These are phyloP conservation scores for Microsporum audouinii DNA, from an alignment of 2,329 filamentous ascomycete genomes.

Conservation along the genomic window DNA sequence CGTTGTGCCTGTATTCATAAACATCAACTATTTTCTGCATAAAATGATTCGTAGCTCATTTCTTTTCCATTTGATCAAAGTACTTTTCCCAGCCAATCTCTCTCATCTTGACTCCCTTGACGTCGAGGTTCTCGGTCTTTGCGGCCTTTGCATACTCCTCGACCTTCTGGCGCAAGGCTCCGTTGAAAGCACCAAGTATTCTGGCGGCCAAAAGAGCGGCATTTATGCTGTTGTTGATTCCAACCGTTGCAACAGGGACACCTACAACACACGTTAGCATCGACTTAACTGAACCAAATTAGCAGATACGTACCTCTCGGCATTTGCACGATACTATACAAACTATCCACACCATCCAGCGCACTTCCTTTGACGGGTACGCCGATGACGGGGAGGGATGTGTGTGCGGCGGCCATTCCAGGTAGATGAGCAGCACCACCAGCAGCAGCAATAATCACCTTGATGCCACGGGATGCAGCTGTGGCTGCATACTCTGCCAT, in stretches of 20 bases:
- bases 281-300: background rate
- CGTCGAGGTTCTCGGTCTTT: slow-evolving; percentile 31
- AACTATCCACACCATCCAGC: slow-evolving; percentile 58
- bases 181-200: slow-evolving; percentile 48
- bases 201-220: slow-evolving; percentile 60
- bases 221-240: slow-evolving; percentile 70
- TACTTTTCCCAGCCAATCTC: slow-evolving; percentile 36
- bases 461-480: slow-evolving; percentile 54
- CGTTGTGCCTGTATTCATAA: background rate
- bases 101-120: slow-evolving; percentile 34
- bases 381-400: slow-evolving; percentile 62
- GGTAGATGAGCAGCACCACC: slow-evolving; percentile 63
- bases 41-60: background rate
- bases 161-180: slow-evolving; percentile 31
- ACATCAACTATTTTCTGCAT: background rate
- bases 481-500: slow-evolving; percentile 57
- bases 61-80: slow-evolving; percentile 31
- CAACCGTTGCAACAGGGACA: slow-evolving; percentile 62
- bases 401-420: slow-evolving; percentile 63
- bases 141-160: slow-evolving; percentile 34
- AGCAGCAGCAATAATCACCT: slow-evolving; percentile 64
- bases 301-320: slow-evolving; percentile 41
- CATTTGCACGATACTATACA: slow-evolving; percentile 69
- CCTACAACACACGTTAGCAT: slow-evolving; percentile 37
- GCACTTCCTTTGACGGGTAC: slow-evolving; percentile 65